These are phyloP conservation scores for Delonix regia DNA, from an alignment of 306 rosid species.

Conservation along the genomic window DNA sequence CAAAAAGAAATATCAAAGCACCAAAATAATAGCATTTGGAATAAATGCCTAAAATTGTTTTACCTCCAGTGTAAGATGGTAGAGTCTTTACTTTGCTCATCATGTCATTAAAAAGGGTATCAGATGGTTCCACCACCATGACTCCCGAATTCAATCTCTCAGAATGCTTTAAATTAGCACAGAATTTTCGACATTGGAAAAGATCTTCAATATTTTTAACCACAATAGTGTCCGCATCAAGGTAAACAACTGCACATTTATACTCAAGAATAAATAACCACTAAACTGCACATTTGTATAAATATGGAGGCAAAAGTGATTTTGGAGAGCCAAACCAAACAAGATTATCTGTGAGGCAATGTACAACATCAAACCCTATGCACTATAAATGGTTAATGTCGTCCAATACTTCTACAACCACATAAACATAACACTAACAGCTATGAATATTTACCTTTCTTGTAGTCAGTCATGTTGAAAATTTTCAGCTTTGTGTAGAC, in stretches of 20 bases:
- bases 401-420: slow-evolving; percentile 16
- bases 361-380: too few species aligned
- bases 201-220: slow-evolving; percentile 88
- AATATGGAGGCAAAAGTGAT: too few species aligned
- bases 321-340: too few species aligned
- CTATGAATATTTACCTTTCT: slow-evolving; percentile 63
- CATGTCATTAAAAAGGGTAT: slow-evolving; percentile 83
- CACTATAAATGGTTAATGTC: slow-evolving; percentile 5
- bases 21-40: background rate
- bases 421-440: background rate
- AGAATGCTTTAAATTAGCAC: slow-evolving; percentile 99
- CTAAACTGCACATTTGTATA: slow-evolving; percentile 17
- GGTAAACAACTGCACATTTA: slow-evolving; percentile 86
- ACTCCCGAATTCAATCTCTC: slow-evolving; percentile 98
- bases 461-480: slow-evolving; percentile 93
- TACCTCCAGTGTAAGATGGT: slow-evolving; percentile 94
- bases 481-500: slow-evolving; percentile 94
- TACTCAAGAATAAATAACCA: slow-evolving; percentile 31
- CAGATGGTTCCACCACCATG: slow-evolving; percentile 95
- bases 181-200: slow-evolving; percentile 87
- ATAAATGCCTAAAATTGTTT: background rate
- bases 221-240: slow-evolving; percentile 96
- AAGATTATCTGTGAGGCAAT: too few species aligned
- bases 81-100: slow-evolving; percentile 76
- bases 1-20: background rate